Base-by-base conservation (phyloP, 768 basidiomycete species). In the Mycena amicta region DNA sequence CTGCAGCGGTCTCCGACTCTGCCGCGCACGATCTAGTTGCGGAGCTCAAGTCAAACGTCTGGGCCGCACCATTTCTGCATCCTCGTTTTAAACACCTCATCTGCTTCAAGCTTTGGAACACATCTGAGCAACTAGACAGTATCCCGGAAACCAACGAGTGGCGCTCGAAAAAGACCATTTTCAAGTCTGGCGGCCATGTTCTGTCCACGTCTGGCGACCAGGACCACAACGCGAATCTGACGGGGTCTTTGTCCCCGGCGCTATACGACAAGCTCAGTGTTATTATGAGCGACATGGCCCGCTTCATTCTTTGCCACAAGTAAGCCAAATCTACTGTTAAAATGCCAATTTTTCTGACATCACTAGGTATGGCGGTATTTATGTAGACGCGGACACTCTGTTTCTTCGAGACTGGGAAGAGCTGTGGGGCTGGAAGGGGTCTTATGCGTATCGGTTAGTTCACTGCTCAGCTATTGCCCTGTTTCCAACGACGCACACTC, bases 391-490 rank as follows among this genome's bases (percentile, higher is more conserved):
- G 15, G 97, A 98, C 71, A 98, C 94, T 11, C 85, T 99, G 60
- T 88, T 99, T 67, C 75, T 99, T 27, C 88, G 97, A 20, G 96
- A 99, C 69, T 99, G 97, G 97, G 95, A 97, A 68, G 96, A 98
- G 64, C 78, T 98, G 5, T 98, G 93, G 93, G 93, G 93, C 28
- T 98, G 93, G 90, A 87, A 89, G 67, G 95, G 95, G 26, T 93
- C 95, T n/a, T 99, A 98, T 66, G 95, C 96, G 6, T 98, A 98
- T 70, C 83, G 96, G 3, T 99, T 95, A 96, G 47, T 49, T 12
- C 5, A 12, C n/a, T 20, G 26, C 92, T 89, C 25, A 87, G 92
- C 51, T 76, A n/a, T n/a, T n/a, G n/a, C 94, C 61, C 11, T 29
- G 6, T 49, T 25, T 28, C 22, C 22, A n/a, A 16, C 43, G 20